Conservation (phyloP, 192 early-diverging fungal genomes). For the Radiomyces spectabilis region DNA sequence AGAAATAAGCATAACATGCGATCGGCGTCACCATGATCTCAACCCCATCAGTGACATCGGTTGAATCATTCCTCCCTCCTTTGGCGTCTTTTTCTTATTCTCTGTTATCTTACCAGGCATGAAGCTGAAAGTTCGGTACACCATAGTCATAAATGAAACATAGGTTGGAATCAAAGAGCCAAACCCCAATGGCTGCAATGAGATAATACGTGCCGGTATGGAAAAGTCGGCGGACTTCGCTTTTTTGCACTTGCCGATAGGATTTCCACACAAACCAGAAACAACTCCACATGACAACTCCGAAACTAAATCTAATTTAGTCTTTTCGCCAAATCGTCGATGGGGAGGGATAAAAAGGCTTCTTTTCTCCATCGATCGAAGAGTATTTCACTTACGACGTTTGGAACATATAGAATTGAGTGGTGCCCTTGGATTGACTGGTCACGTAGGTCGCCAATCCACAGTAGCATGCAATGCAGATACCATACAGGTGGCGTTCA, state of each 20-base stretch:
- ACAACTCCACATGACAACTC: constrained; percentile 26
- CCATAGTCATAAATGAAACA: constrained; percentile 26
- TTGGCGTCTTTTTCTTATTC: too few species aligned
- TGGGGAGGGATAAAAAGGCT: too few species aligned
- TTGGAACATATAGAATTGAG: constrained; percentile 24
- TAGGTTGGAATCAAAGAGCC: constrained; percentile 24
- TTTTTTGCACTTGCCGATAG: constrained; percentile 6
- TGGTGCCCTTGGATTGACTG: constrained; percentile 13
- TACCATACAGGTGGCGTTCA: neutral
- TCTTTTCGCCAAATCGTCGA: too few species aligned
- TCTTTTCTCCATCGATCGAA: too few species aligned
- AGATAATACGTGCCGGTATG: constrained; percentile 14
- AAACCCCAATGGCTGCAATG: constrained; percentile 11
- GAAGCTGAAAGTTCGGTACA: constrained; percentile 21
- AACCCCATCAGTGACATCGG: neutral
- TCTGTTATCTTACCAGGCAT: constrained; percentile 18
- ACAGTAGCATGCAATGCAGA: constrained; percentile 12
- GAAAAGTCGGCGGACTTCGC: constrained; percentile 5
- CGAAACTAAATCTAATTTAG: constrained; percentile 13
- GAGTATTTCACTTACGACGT: constrained; percentile 10
- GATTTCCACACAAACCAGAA: constrained; percentile 25
- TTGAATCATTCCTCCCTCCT: neutral
- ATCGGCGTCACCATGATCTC: too few species aligned
- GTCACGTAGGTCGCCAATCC: constrained; percentile 17
- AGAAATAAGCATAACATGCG: too few species aligned